A percentile compares a stretch with the other conserved stretches of the same genome.
Conservation (phyloP, 2,329 filamentous ascomycete species). For the Calonectria crousiana region DNA sequence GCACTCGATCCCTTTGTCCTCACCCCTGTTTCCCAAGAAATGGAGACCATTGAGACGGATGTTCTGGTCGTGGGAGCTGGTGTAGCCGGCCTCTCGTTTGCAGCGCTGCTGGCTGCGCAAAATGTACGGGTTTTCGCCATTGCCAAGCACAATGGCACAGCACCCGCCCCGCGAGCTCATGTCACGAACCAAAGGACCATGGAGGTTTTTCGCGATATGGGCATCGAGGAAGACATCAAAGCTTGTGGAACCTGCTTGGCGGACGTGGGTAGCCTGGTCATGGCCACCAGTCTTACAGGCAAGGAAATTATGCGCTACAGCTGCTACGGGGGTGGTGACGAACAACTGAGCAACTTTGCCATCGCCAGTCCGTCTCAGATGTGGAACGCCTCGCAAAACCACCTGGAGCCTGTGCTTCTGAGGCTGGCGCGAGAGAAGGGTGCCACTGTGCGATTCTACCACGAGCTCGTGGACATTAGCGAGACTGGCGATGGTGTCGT, state of each 20-base stretch:
- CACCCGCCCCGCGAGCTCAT: neutral
- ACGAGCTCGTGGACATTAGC: neutral
- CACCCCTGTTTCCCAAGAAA: neutral
- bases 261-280: neutral
- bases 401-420: neutral
- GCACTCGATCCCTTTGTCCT: too few relatives aligned
- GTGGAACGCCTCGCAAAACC: conserved; percentile 1
- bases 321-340: neutral
- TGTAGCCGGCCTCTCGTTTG: neutral
- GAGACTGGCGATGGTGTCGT: neutral
- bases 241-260: neutral
- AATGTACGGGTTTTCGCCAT: neutral
- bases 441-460: neutral
- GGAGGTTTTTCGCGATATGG: neutral
- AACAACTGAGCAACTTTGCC: neutral
- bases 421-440: neutral
- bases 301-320: neutral
- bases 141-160: neutral
- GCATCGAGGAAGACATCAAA: neutral
- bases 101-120: neutral
- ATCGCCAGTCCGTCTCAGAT: neutral
- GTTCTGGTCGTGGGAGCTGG: neutral
- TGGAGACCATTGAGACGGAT: neutral
- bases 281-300: neutral
- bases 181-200: conserved; percentile 4